Evolutionary conservation across 2,329 filamentous ascomycete genomes (phyloP), one percentile per base, ranked within the genome.

Genomic region (Fusarium sp.): DNA sequence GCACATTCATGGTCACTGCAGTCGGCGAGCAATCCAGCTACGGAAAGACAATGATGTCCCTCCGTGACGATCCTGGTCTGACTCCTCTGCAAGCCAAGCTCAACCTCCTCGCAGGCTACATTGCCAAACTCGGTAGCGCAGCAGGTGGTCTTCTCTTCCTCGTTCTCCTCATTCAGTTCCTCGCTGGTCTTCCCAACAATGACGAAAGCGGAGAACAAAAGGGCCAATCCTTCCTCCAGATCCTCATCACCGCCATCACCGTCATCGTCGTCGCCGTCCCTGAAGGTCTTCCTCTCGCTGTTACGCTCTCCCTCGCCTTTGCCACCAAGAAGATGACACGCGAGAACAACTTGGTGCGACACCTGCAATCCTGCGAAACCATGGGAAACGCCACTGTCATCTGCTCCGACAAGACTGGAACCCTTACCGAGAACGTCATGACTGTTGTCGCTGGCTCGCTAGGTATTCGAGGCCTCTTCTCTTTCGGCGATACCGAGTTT

Each of bases 121-220:
- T 79, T 41, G 78, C 78, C 14, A 79, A 77, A 63, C 68, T 78
- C 6, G 86, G 85, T 24, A 87, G 90, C 70, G 87, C 87, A 51
- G 89, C 92, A 22, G 92, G 91, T 55, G 79, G 91, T 11, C 78
- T 94, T 3, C 83, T 95, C 15, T 95, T 95, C 75, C 79, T 92
- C 51, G 90, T 94, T n/a, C 82, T 94, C 6, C 87, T 94, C 71
- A 92, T 95, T 81, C 89, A 92, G 71, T 94, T 94, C 75, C 80
- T 93, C 17, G 89, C 85, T 40, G 78, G 83, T 15, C 83, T 94
- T 4, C 84, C 85, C 14, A 72, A 79, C 22, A 88, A 86, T 71
- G 40, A 64, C n/a, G 74, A 66, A 0, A 76, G 79, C 0, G 79
- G 87, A 1, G 81, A 86, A 0, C 77, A 85, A 44, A 93, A 92